Percentiles rank a stretch among this genome's conserved stretches.
Evolutionary conservation across 73 alveolate species (phyloP).

Genomic region (Paramecium octaurelia): DNA sequence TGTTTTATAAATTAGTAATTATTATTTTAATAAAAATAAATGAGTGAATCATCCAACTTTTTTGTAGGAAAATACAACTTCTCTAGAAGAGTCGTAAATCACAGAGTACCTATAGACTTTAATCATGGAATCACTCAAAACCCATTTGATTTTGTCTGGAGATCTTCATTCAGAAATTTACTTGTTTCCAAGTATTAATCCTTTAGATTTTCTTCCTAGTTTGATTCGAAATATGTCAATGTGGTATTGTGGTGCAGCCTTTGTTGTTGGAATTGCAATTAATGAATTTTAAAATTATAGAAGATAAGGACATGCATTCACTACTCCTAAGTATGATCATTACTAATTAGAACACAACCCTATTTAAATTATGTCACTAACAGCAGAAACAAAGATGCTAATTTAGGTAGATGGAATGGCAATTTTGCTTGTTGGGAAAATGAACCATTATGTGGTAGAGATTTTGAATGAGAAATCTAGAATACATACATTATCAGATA

Average conservation of each 20-base stretch:
- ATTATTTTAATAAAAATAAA: neutral
- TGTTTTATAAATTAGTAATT: neutral
- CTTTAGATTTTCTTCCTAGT: neutral
- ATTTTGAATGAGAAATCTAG: conserved; percentile 41
- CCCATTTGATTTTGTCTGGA: conserved; percentile 29
- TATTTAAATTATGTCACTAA: neutral
- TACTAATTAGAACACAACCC: neutral
- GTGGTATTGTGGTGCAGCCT: conserved; percentile 46
- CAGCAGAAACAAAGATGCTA: conserved; percentile 38
- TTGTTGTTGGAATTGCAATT: neutral
- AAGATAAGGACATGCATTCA: neutral
- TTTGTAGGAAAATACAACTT: conserved; percentile 59
- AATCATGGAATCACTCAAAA: conserved; percentile 15
- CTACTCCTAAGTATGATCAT: neutral
- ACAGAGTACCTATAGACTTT: conserved; percentile 54
- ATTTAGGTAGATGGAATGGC: conserved; percentile 62
- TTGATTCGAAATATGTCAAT: conserved; percentile 1
- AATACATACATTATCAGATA: neutral
- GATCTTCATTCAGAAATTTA: neutral
- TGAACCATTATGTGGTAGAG: conserved; percentile 62
- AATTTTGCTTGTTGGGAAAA: conserved; percentile 61
- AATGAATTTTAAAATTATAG: neutral
- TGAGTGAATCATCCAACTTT: conserved; percentile 32
- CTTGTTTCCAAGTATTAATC: neutral
- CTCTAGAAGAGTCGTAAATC: conserved; percentile 62